phyloP scores from a whole-genome alignment of 192 early-diverging fungal species.

The Dissophora ornata region DNA sequence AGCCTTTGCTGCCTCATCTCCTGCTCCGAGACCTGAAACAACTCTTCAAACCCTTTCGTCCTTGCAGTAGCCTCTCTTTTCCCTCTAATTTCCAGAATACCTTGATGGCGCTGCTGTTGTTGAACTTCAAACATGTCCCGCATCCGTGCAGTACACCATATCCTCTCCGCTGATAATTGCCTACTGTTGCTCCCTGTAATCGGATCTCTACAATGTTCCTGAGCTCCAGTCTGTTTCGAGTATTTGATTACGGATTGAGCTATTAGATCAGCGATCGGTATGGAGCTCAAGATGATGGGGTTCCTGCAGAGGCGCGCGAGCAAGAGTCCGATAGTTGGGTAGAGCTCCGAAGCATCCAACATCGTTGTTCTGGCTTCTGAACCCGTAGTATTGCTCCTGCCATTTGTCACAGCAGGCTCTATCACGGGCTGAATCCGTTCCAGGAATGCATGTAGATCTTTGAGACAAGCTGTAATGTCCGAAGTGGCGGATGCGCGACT shows the following conservation, averaged over 20 bases:
- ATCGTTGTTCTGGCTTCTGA: background rate
- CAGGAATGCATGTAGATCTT: constrained; percentile 19
- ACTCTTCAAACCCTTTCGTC: constrained; percentile 4
- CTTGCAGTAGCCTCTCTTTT: background rate
- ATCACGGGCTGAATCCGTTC: constrained; percentile 18
- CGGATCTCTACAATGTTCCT: no score
- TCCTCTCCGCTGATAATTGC: background rate
- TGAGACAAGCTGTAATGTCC: constrained; percentile 1
- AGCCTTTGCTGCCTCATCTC: constrained; percentile 7
- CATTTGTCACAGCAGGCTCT: background rate
- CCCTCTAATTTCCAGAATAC: no score
- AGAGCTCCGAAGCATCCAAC: background rate
- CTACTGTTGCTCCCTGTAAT: no score
- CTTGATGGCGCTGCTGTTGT: no score
- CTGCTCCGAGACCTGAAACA: constrained; percentile 17
- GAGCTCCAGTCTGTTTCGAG: constrained; percentile 15
- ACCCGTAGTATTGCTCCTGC: background rate
- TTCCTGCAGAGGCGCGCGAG: constrained; percentile 21
- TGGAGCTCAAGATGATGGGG: constrained; percentile 15
- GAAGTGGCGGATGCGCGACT: constrained; percentile 27
- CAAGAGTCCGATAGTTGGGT: constrained; percentile 19
- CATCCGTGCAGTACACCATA: constrained; percentile 12
- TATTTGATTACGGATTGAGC: constrained; percentile 14
- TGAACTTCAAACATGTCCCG: constrained; percentile 10
- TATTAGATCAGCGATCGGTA: background rate